Conservation (phyloP, 345 rosid species). For the Hevea brasiliensis region DNA sequence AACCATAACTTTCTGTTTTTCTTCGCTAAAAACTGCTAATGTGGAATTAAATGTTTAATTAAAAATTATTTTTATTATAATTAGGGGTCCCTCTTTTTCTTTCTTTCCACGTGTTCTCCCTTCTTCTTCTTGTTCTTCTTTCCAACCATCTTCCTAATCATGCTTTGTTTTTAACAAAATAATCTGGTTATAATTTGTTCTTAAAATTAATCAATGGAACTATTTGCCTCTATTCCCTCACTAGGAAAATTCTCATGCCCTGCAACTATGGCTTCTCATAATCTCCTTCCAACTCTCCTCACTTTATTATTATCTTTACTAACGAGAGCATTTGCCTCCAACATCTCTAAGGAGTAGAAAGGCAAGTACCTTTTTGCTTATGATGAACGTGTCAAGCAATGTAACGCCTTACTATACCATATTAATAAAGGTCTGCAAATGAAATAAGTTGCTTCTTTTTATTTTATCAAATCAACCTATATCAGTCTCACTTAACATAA, state of each 20-base stretch:
- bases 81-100: too few relatives aligned
- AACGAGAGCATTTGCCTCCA: neutral
- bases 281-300: conserved; percentile 23
- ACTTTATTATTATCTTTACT: conserved; percentile 12
- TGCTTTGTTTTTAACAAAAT: too few relatives aligned
- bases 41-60: too few relatives aligned
- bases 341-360: neutral
- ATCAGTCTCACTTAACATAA: conserved; percentile 26
- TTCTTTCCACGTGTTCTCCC: too few relatives aligned
- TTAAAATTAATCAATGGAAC: too few relatives aligned
- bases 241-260: conserved; percentile 7
- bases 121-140: too few relatives aligned
- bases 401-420: conserved; percentile 48
- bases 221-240: conserved; percentile 1
- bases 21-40: too few relatives aligned
- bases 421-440: conserved; percentile 17
- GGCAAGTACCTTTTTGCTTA: conserved; percentile 33
- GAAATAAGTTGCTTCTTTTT: conserved; percentile 35
- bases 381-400: conserved; percentile 15
- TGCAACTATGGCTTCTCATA: conserved; percentile 21
- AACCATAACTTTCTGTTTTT: too few relatives aligned
- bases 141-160: too few relatives aligned
- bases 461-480: conserved; percentile 36
- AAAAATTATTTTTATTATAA: too few relatives aligned
- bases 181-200: too few relatives aligned